A percentile compares a stretch with the other conserved stretches of the same genome.
These are phyloP conservation scores for Botrytis porri DNA, from an alignment of 2,329 filamentous ascomycete species.

Conservation along the genomic window DNA sequence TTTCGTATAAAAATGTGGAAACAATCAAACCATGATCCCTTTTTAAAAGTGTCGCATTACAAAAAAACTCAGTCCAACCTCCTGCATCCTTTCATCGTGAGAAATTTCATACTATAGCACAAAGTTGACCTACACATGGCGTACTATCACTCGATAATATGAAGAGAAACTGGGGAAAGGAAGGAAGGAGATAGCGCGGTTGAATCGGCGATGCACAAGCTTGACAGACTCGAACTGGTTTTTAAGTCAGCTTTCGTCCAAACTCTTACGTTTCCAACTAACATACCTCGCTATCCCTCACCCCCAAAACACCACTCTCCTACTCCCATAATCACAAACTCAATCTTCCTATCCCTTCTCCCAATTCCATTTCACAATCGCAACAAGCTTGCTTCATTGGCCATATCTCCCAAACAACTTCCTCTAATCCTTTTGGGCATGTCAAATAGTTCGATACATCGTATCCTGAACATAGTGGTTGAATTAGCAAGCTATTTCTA, in stretches of 20 bases:
- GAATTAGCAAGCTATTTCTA: background rate
- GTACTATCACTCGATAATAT: background rate
- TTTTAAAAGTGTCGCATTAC: background rate
- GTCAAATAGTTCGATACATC: background rate
- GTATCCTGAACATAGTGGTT: background rate
- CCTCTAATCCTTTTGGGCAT: background rate
- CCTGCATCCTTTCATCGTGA: background rate
- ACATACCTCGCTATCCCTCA: background rate
- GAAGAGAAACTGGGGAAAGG: background rate
- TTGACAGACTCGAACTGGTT: background rate
- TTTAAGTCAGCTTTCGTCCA: background rate
- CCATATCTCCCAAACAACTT: background rate
- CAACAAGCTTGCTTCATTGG: background rate
- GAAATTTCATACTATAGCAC: background rate
- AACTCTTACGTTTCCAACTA: background rate
- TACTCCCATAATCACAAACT: background rate
- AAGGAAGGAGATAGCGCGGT: background rate
- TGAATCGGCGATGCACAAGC: background rate
- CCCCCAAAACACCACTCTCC: background rate
- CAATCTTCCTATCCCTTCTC: background rate
- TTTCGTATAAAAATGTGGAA: background rate
- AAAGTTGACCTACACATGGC: background rate
- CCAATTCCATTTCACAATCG: background rate
- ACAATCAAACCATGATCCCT: background rate
- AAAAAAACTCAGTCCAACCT: background rate